Evolutionary conservation across 495 filamentous ascomycete genomes (phyloP).

Genomic region (Penicillium waksmanii): DNA sequence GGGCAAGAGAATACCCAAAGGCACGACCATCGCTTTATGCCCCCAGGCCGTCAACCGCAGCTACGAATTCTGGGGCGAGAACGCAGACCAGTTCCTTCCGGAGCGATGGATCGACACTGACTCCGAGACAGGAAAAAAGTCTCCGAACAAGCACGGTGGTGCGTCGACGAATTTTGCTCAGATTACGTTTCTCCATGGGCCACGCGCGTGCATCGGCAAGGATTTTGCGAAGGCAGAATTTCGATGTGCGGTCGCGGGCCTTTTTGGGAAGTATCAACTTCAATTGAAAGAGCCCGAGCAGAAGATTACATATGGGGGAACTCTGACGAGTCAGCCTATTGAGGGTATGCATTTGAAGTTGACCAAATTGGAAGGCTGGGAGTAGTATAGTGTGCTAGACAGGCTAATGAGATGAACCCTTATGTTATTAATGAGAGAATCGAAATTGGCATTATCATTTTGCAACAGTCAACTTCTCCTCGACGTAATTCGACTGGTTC

Average conservation of each 20-base stretch:
- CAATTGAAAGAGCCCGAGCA: conserved; percentile 64
- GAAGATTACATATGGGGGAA: conserved; percentile 62
- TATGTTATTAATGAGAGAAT: neutral
- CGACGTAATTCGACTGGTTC: neutral
- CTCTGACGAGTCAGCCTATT: conserved; percentile 66
- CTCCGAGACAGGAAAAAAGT: conserved; percentile 24
- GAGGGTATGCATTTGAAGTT: conserved; percentile 67
- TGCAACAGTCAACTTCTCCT: neutral
- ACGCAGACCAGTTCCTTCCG: conserved; percentile 47
- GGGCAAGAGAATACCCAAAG: conserved; percentile 47
- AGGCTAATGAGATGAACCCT: neutral
- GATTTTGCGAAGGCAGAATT: conserved; percentile 50
- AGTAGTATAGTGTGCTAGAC: neutral
- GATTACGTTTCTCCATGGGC: conserved; percentile 54
- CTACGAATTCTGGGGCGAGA: conserved; percentile 45
- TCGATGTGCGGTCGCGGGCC: conserved; percentile 39
- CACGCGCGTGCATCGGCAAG: conserved; percentile 53
- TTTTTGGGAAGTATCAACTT: conserved; percentile 41
- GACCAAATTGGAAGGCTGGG: conserved; percentile 68
- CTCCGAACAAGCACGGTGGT: conserved; percentile 41
- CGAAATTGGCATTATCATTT: neutral
- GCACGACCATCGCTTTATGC: conserved; percentile 47
- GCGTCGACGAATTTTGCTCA: conserved; percentile 50
- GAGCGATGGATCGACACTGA: conserved; percentile 55
- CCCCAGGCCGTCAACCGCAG: conserved; percentile 48